Evolutionary conservation across 495 filamentous ascomycete genomes (phyloP), one percentile per base, ranked within the genome.

Genomic region (Elaphomyces granulatus): DNA sequence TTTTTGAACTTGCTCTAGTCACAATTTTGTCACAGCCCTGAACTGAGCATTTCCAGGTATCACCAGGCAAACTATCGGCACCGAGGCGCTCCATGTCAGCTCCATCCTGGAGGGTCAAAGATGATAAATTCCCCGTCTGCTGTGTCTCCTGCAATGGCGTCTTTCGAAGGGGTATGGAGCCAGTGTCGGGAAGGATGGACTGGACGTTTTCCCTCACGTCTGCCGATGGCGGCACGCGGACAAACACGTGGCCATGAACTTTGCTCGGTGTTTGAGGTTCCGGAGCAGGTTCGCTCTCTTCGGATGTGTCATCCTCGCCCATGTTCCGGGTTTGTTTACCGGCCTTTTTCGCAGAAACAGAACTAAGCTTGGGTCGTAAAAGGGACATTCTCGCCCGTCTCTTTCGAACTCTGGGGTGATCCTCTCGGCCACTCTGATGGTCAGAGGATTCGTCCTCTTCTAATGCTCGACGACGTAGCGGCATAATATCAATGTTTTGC

Each of bases 11-110:
- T 16, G 72, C 76, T 19, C 64, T 68, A 47, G 72, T 68, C 16
- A 84, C 69, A 20, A 76, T 61, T 40, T 77, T 72, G 19, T 53
- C 52, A 53, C 84, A 92, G 19, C 70, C 80, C 23, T 74, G 72
- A 40, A 82, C 69, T 20, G 71, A 68, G 50, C 84, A 92, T 8
- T 60, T 61, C 81, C 82, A 88, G 1, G 71, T 70, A 34, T 80
- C 75, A 34, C 77, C 67, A 6, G 74, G 72, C 1, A 68, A 68
- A 66, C 42, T 35, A 51, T 69, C 66, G 30, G 67, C 52, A 28
- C 12, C 23, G 6, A 28, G 23, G 39, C 53, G 49, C 23, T 68
- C 51, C 14, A 67, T 49, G 31, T 71, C 34, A 50, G 21, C 32
- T 36, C 44, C 44, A 23, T 55, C 59, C 10, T 51, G 45, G 23